Evolutionary conservation across 306 rosid genomes (phyloP).

Genomic region (Dryas alaskensis): DNA sequence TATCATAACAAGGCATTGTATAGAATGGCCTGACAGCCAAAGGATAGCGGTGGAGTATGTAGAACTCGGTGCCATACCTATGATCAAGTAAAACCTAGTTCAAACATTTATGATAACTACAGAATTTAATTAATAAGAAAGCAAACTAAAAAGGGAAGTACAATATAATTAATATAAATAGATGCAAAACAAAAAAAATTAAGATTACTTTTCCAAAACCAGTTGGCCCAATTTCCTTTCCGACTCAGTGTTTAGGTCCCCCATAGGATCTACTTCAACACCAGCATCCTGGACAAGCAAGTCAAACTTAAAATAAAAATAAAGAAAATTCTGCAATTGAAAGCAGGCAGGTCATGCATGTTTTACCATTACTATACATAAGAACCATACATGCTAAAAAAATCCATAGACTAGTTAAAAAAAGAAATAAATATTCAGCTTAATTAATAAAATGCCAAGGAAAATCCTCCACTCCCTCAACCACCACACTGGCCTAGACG

Average conservation of each 20-base stretch:
- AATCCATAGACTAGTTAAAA: not conserved
- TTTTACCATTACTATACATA: not conserved
- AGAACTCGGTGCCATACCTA: slow-evolving; percentile 93
- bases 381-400: not conserved
- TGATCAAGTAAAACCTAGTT: slow-evolving; percentile 10
- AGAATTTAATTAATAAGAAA: not conserved
- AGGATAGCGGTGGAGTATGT: slow-evolving; percentile 86
- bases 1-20: slow-evolving; percentile 91
- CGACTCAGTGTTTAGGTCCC: slow-evolving; percentile 83
- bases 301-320: slow-evolving; percentile 6
- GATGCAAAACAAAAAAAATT: not conserved
- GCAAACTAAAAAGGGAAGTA: not conserved
- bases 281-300: slow-evolving; percentile 70
- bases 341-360: not conserved
- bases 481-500: not conserved
- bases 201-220: slow-evolving; percentile 71
- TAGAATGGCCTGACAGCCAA: slow-evolving; percentile 88
- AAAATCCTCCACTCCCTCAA: not conserved
- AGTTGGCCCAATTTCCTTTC: slow-evolving; percentile 87
- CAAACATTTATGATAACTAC: not conserved
- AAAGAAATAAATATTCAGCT: not conserved
- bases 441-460: not conserved
- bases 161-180: not conserved
- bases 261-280: slow-evolving; percentile 73
- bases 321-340: slow-evolving; percentile 1